These are phyloP conservation scores for Giardia muris DNA, from an alignment of 208 protist genomes.

Conservation along the genomic window DNA sequence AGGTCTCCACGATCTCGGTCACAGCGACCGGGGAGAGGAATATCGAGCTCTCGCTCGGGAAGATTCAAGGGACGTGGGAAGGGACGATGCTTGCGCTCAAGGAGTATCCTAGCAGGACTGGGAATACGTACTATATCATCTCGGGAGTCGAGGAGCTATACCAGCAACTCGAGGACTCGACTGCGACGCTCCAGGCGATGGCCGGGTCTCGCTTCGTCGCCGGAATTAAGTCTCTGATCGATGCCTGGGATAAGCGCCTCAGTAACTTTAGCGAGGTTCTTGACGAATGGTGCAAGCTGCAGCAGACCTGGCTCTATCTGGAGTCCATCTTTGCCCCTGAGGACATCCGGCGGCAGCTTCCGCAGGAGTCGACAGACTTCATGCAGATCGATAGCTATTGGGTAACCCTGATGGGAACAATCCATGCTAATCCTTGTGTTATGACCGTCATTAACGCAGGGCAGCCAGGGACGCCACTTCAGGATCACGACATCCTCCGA, in stretches of 20 bases:
- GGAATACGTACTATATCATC: constrained; percentile 60
- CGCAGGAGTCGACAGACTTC: constrained; percentile 74
- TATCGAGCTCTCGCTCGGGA: constrained; percentile 39
- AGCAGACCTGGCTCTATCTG: constrained; percentile 45
- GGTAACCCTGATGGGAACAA: constrained; percentile 61
- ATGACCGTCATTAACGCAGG: constrained; percentile 48
- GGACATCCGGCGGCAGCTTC: constrained; percentile 77
- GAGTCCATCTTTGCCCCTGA: constrained; percentile 59
- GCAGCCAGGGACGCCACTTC: constrained; percentile 58
- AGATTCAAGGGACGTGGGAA: constrained; percentile 66
- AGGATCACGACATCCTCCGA: constrained; percentile 38
- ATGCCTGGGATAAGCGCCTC: constrained; percentile 47
- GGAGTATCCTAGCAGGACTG: constrained; percentile 39
- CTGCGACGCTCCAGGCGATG: constrained; percentile 57
- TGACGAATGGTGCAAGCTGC: constrained; percentile 48
- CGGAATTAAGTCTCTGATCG: constrained; percentile 47
- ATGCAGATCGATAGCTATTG: constrained; percentile 65
- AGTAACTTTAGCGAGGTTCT: constrained; percentile 47
- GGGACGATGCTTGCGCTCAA: constrained; percentile 43
- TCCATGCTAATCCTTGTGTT: constrained; percentile 61
- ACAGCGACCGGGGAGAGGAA: constrained; percentile 74
- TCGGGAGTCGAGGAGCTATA: constrained; percentile 71
- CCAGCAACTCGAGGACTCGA: constrained; percentile 53
- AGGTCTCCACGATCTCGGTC: constrained; percentile 67
- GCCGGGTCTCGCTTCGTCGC: constrained; percentile 64